Percentiles rank a stretch among this genome's conserved stretches.
These are phyloP conservation scores for Crithidia brevicula DNA, from an alignment of 208 protist genomes.

Conservation along the genomic window DNA sequence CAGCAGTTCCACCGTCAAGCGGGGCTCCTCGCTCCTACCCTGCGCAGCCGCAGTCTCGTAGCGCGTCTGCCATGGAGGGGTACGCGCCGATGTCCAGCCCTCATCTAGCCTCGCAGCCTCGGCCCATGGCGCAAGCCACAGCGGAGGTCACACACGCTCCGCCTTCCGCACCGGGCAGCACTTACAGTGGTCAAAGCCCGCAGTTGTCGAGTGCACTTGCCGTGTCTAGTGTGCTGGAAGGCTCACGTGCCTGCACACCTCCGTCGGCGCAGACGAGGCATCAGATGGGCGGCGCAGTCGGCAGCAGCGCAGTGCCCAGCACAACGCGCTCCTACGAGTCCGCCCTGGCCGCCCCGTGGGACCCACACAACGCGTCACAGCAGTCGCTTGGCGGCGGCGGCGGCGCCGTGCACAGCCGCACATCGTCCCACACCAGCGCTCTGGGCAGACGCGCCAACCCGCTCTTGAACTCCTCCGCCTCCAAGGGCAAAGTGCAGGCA, in stretches of 20 bases:
- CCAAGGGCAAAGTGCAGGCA: constrained; percentile 14
- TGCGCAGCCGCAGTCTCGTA: constrained; percentile 8
- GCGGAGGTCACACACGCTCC: constrained; percentile 1
- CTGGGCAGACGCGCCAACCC: constrained; percentile 71
- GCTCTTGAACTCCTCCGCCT: constrained; percentile 51
- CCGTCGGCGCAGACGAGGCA: constrained; percentile 45
- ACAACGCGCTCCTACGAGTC: constrained; percentile 64
- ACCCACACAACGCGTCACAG: constrained; percentile 45
- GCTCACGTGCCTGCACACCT: constrained; percentile 77
- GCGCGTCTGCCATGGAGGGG: constrained; percentile 10
- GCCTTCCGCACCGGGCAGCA: constrained; percentile 5
- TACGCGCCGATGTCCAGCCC: constrained; percentile 2
- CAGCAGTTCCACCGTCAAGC: background rate
- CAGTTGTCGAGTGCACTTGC: constrained; percentile 12
- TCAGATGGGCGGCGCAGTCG: background rate
- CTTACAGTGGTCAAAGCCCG: constrained; percentile 14
- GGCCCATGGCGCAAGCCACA: background rate
- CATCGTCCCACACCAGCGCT: constrained; percentile 49
- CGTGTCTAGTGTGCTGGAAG: constrained; percentile 29
- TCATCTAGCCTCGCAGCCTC: constrained; percentile 1
- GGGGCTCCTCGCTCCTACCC: background rate
- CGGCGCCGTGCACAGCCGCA: constrained; percentile 27
- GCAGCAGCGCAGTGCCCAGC: constrained; percentile 26
- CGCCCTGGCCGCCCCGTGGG: constrained; percentile 58
- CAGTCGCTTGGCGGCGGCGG: constrained; percentile 8